phyloP scores from a whole-genome alignment of 176 grass and related monocot genomes.

The Juncus effusus region DNA sequence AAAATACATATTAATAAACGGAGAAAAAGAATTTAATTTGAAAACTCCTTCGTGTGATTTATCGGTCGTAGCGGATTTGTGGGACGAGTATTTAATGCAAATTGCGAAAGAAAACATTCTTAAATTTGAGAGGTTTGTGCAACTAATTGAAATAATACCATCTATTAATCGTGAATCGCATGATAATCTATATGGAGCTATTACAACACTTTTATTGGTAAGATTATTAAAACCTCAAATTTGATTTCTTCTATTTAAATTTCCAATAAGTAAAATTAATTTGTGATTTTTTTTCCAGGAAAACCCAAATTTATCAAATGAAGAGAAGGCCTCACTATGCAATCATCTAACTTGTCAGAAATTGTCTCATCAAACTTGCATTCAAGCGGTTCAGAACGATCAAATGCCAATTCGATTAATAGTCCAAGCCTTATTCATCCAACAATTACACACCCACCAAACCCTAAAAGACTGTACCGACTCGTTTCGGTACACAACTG shows the following conservation, averaged over 20 bases:
- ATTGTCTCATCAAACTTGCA: constrained; percentile 69
- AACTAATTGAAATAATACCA: constrained; percentile 52
- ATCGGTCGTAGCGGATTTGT: constrained; percentile 50
- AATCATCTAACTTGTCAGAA: constrained; percentile 63
- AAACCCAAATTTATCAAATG: constrained; percentile 39
- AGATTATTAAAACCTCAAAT: constrained; percentile 13
- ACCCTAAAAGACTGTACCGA: constrained; percentile 66
- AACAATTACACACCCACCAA: constrained; percentile 87
- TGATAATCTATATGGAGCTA: constrained; percentile 70
- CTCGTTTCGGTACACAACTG: constrained; percentile 65
- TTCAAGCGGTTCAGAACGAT: constrained; percentile 86
- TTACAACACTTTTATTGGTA: constrained; percentile 65
- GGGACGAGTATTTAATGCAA: constrained; percentile 63
- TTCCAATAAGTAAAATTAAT: background rate
- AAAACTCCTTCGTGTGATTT: constrained; percentile 22
- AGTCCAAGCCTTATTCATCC: constrained; percentile 88
- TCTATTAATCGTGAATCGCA: constrained; percentile 49
- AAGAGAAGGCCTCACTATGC: constrained; percentile 58
- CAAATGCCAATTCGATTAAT: constrained; percentile 86
- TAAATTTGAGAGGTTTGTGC: constrained; percentile 35
- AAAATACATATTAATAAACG: constrained; percentile 31
- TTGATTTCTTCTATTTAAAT: no score
- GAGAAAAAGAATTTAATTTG: background rate
- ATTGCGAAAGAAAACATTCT: constrained; percentile 48
- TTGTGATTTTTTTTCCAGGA: constrained; percentile 40